Conservation (phyloP, 495 filamentous ascomycete species). For the Cercophora scortea region DNA sequence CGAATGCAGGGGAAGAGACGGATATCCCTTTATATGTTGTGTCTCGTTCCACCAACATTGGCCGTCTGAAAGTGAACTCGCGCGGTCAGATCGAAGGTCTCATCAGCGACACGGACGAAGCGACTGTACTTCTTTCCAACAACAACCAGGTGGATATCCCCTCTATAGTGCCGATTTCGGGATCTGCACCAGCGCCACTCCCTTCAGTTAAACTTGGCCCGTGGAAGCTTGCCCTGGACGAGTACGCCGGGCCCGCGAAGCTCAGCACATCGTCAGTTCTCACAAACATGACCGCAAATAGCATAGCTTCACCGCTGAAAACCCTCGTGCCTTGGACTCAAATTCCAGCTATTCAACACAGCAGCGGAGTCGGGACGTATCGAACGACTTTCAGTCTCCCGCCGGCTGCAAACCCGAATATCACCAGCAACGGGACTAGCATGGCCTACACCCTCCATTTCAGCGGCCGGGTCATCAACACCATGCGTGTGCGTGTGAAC, state of each 20-base stretch:
- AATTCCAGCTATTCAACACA: slow-evolving; percentile 31
- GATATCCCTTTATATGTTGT: slow-evolving; percentile 14
- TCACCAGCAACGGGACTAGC: slow-evolving; percentile 6
- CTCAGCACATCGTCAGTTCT: slow-evolving; percentile 17
- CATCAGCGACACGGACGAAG: neutral
- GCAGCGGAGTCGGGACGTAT: slow-evolving; percentile 43
- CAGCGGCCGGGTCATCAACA: slow-evolving; percentile 27
- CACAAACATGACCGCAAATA: slow-evolving; percentile 16
- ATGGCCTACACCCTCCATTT: slow-evolving; percentile 15
- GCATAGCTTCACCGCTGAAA: slow-evolving; percentile 22
- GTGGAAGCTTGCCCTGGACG: slow-evolving; percentile 36
- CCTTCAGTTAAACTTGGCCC: slow-evolving; percentile 21
- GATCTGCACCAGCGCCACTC: neutral
- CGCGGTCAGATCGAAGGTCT: slow-evolving; percentile 1
- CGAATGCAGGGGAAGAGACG: slow-evolving; percentile 1
- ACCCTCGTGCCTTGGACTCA: slow-evolving; percentile 30
- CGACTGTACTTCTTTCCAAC: slow-evolving; percentile 17
- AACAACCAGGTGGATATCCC: slow-evolving; percentile 14
- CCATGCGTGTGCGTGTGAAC: slow-evolving; percentile 20
- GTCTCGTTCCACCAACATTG: slow-evolving; percentile 2
- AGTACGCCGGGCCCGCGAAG: slow-evolving; percentile 29
- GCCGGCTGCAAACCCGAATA: neutral
- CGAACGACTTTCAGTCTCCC: slow-evolving; percentile 22
- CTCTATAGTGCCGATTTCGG: neutral
- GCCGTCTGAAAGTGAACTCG: slow-evolving; percentile 11